Percentiles rank a stretch among this genome's conserved stretches.
Conservation (phyloP, 768 basidiomycete species). For the Clitopilus passeckerianus region DNA sequence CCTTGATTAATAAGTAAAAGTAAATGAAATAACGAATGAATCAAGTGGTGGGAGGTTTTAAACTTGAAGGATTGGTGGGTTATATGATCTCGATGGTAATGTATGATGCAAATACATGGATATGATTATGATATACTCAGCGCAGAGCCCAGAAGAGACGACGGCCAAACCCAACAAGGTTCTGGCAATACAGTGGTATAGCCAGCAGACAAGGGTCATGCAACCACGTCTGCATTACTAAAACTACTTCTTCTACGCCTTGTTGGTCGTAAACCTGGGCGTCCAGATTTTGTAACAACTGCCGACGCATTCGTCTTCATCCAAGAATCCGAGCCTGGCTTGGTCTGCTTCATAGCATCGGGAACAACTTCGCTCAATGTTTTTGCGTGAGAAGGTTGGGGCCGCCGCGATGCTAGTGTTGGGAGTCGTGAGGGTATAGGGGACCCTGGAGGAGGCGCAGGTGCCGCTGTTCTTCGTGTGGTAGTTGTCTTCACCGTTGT, state of each 20-base stretch:
- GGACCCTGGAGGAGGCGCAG: conserved; percentile 36
- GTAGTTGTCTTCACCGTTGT: conserved; percentile 29
- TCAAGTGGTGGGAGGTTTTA: conserved; percentile 7
- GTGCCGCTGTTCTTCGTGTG: conserved; percentile 21
- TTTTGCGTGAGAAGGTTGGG: conserved; percentile 30
- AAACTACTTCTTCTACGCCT: conserved; percentile 82
- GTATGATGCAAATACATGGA: not conserved
- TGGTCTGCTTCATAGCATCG: conserved; percentile 31
- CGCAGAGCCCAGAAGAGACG: conserved; percentile 1
- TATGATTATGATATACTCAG: not conserved
- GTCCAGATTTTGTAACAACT: conserved; percentile 69
- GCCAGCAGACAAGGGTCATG: conserved; percentile 29
- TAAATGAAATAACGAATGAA: conserved; percentile 1
- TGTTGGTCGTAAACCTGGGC: conserved; percentile 70
- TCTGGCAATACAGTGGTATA: no score
- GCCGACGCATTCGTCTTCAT: conserved; percentile 67
- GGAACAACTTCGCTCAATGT: conserved; percentile 48
- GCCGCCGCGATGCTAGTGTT: conserved; percentile 59
- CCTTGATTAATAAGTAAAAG: not conserved
- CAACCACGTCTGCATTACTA: conserved; percentile 81
- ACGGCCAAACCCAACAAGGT: not conserved
- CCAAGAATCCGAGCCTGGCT: conserved; percentile 56
- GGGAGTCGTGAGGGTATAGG: conserved; percentile 76
- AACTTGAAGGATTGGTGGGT: conserved; percentile 3
- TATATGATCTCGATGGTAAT: conserved; percentile 5